Evolutionary conservation across 306 rosid species (phyloP), one percentile per base, ranked within the genome.

Genomic region (Vicia villosa): DNA sequence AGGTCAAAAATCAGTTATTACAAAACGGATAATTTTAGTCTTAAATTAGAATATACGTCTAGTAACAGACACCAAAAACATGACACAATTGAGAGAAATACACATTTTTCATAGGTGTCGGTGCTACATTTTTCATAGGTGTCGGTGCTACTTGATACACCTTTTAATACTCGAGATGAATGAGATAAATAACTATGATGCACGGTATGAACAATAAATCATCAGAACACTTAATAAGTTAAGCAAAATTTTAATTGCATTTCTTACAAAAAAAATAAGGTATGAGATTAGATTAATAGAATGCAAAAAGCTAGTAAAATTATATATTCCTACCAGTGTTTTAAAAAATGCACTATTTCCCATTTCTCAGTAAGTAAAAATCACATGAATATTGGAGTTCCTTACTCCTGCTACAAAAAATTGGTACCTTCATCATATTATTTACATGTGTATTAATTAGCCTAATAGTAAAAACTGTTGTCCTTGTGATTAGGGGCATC

Each of bases 401-500:
- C 89, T 82, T 79, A 83, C 94, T 86, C 85, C 81, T 58, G 73
- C 75, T 74, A 80, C 86, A 86, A 84, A 86, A 84, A 87, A 82
- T 80, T 74, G 69, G 82, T 75, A 50, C 4, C 46, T 50, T 68
- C 70, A 13, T 16, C 69, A 38, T 77, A 36, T 8, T 80, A 84
- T 86, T 55, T 81, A 85, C 86, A 81, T 54, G 52, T 54, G 42
- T 21, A 49, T 26, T 11, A 62, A 57, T 79, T 54, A 6, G 63
- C 83, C 77, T 84, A 88, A 68, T 68, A 84, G 56, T 84, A 91
- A 70, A 79, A 91, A 5, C 70, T 58, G 70, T 73, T 84, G 75
- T 85, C 92, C 85, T 91, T 91, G 55, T 60, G 79, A 72, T 80
- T 77, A 28, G 89, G 81, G 50, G 86, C 90, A 79, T 89, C 96